Percentiles rank a stretch among this genome's conserved stretches.
Evolutionary conservation across 495 filamentous ascomycete genomes (phyloP).

Genomic region (Trichodelitschia bisporula): DNA sequence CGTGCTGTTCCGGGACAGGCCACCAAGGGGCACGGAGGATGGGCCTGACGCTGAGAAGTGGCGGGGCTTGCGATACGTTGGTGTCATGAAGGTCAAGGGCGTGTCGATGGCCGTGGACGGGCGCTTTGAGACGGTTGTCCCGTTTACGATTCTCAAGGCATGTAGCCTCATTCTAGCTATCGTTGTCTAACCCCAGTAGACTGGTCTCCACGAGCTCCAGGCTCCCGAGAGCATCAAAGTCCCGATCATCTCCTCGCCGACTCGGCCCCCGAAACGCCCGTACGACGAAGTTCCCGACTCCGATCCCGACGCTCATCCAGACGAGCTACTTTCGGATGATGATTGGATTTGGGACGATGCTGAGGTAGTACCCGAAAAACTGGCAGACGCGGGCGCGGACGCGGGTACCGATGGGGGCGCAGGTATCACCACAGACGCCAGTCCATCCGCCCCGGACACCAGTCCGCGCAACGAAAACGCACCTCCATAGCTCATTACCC

Average conservation of each 20-base stretch:
- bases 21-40: constrained; percentile 7
- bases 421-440: neutral
- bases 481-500: no score
- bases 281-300: constrained; percentile 12
- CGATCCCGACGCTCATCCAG: constrained; percentile 9
- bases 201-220: neutral
- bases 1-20: constrained; percentile 45
- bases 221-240: constrained; percentile 1
- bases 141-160: constrained; percentile 11
- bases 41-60: constrained; percentile 6
- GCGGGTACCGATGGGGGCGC: neutral
- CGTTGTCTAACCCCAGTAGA: constrained; percentile 1
- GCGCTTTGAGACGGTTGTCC: constrained; percentile 9
- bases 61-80: constrained; percentile 13
- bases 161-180: constrained; percentile 8
- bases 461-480: no score
- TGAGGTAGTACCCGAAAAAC: constrained; percentile 5
- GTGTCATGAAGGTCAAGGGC: constrained; percentile 12
- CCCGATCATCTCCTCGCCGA: constrained; percentile 1
- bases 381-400: neutral
- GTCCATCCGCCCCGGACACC: no score
- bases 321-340: constrained; percentile 6
- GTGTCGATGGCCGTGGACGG: constrained; percentile 10
- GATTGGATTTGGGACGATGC: constrained; percentile 11
- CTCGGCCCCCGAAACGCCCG: constrained; percentile 5